Percentiles rank a stretch among this genome's conserved stretches.
Conservation (phyloP, 345 rosid genomes). For the Gossypium mustelinum region DNA sequence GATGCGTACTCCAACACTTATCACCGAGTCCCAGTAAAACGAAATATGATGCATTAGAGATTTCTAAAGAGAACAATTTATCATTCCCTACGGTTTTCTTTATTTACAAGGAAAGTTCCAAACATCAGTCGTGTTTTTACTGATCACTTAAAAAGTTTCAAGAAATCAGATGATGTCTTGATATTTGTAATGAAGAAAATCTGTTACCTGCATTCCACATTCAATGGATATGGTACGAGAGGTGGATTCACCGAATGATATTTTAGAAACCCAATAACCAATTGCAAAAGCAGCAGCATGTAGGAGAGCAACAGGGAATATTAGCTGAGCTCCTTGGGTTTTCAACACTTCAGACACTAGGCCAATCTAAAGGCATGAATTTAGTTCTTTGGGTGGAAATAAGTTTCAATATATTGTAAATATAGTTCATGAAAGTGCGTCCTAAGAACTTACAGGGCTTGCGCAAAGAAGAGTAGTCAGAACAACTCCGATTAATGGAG, state of each 20-base stretch:
- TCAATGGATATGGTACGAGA: slow-evolving; percentile 96
- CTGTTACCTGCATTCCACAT: slow-evolving; percentile 89
- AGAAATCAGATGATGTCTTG: not conserved
- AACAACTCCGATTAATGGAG: slow-evolving; percentile 88
- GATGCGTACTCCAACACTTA: too few relatives aligned
- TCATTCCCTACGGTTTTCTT: not conserved
- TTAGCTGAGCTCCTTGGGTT: slow-evolving; percentile 82
- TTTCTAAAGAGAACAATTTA: not conserved
- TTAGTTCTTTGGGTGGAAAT: slow-evolving; percentile 10
- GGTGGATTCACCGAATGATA: slow-evolving; percentile 91
- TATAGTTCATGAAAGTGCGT: not conserved
- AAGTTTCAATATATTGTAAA: slow-evolving; percentile 1
- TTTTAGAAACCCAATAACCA: slow-evolving; percentile 80
- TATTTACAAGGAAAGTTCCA: not conserved
- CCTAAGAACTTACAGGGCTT: slow-evolving; percentile 69
- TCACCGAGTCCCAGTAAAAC: too few relatives aligned
- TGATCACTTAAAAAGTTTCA: not conserved
- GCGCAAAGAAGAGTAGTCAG: slow-evolving; percentile 93
- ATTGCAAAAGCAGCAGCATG: slow-evolving; percentile 81
- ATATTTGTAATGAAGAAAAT: not conserved
- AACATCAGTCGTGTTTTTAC: not conserved
- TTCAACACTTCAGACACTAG: slow-evolving; percentile 87
- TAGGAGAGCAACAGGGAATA: slow-evolving; percentile 76
- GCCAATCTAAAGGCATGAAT: slow-evolving; percentile 52
- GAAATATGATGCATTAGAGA: not conserved